Percentiles rank a stretch among this genome's conserved stretches.
Conservation (phyloP, 2,329 filamentous ascomycete species). For the Microcyclosporella mali region DNA sequence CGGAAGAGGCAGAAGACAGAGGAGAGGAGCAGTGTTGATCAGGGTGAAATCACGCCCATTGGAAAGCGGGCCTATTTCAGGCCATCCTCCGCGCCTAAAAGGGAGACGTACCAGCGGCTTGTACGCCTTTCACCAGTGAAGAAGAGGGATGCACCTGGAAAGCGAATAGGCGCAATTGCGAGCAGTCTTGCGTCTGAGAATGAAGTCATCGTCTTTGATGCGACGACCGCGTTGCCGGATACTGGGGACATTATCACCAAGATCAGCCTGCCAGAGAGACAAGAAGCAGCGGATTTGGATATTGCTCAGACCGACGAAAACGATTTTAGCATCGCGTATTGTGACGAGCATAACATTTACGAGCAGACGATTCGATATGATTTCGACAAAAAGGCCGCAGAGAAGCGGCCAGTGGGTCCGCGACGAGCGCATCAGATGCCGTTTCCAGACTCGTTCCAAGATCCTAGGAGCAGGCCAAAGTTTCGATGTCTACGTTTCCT, state of each 20-base stretch:
- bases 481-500: slow-evolving; percentile 53
- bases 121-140: slow-evolving; percentile 51
- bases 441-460: slow-evolving; percentile 23
- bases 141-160: slow-evolving; percentile 45
- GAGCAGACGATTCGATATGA: slow-evolving; percentile 54
- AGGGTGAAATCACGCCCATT: slow-evolving; percentile 39
- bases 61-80: slow-evolving; percentile 50
- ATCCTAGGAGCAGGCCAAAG: slow-evolving; percentile 39
- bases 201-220: slow-evolving; percentile 75
- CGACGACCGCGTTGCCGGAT: slow-evolving; percentile 49
- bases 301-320: slow-evolving; percentile 57
- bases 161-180: slow-evolving; percentile 68
- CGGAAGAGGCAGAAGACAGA: slow-evolving; percentile 36
- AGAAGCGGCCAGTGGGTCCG: slow-evolving; percentile 38
- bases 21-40: slow-evolving; percentile 33
- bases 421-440: slow-evolving; percentile 40
- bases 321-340: slow-evolving; percentile 69
- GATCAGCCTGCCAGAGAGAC: slow-evolving; percentile 45
- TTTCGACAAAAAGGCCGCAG: slow-evolving; percentile 36
- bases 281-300: slow-evolving; percentile 65
- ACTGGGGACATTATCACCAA: slow-evolving; percentile 48
- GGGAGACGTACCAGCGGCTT: slow-evolving; percentile 56
- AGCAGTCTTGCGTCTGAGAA: slow-evolving; percentile 66
- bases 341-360: slow-evolving; percentile 68
- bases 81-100: slow-evolving; percentile 37